Conservation (phyloP, 768 basidiomycete species). For the Pleurotus tuoliensis region DNA sequence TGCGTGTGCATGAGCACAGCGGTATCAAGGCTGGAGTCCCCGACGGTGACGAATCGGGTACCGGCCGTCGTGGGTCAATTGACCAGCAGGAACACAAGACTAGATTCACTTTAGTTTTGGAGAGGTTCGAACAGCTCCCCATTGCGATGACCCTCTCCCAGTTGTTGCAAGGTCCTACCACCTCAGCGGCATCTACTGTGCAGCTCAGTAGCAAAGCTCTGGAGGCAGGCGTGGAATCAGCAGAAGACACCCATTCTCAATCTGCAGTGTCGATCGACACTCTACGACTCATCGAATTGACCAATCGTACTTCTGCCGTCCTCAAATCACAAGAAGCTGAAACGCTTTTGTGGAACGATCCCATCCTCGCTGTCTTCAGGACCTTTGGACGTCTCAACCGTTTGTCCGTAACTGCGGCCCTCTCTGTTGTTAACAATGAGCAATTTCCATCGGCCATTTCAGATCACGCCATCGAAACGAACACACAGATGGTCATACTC, state of each 20-base stretch:
- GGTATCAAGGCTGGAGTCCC: conserved; percentile 14
- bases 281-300: conserved; percentile 85
- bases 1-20: conserved; percentile 37
- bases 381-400: conserved; percentile 74
- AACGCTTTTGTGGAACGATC: conserved; percentile 63
- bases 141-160: conserved; percentile 80
- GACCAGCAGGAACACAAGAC: conserved; percentile 42
- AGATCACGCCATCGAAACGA: conserved; percentile 50
- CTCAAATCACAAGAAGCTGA: conserved; percentile 79
- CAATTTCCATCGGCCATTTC: conserved; percentile 68
- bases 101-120: conserved; percentile 70
- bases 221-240: conserved; percentile 14
- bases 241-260: not conserved
- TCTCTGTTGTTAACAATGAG: conserved; percentile 73
- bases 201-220: conserved; percentile 26
- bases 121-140: conserved; percentile 77
- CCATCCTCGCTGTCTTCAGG: conserved; percentile 68
- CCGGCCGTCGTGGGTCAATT: conserved; percentile 12
- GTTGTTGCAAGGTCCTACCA: conserved; percentile 47
- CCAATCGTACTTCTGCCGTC: conserved; percentile 83
- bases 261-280: conserved; percentile 55
- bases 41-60: conserved; percentile 18
- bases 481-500: conserved; percentile 73
- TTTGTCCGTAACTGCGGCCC: conserved; percentile 60
- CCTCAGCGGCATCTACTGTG: conserved; percentile 1